A percentile compares a stretch with the other conserved stretches of the same genome.
phyloP scores from a whole-genome alignment of 2,329 filamentous ascomycete species.

The Penicillium fuscoglaucum region DNA sequence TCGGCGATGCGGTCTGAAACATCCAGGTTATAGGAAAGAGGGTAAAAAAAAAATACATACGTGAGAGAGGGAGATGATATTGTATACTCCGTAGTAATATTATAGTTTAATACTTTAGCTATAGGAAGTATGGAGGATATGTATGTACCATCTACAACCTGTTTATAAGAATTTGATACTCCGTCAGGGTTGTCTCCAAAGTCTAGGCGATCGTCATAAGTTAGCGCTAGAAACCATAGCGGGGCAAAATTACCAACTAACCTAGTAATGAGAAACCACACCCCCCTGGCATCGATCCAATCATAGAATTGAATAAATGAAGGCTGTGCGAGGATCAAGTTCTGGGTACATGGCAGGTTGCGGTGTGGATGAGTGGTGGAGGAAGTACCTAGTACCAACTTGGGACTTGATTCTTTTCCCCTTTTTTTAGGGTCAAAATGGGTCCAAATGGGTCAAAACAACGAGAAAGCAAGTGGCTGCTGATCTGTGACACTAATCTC shows the following conservation, averaged over 20 bases:
- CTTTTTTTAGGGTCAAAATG: conserved; percentile 14
- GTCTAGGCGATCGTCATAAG: conserved; percentile 2
- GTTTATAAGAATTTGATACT: neutral
- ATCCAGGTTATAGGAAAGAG: neutral
- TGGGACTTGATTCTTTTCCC: conserved; percentile 4
- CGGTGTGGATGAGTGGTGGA: conserved; percentile 4
- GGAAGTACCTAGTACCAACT: conserved; percentile 12
- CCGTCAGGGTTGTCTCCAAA: neutral
- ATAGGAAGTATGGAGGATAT: neutral
- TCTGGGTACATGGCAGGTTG: conserved; percentile 10
- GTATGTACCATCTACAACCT: neutral
- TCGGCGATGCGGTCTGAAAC: conserved; percentile 16
- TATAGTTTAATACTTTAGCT: neutral
- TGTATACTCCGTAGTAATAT: neutral
- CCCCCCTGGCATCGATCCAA: conserved; percentile 12
- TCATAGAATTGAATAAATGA: conserved; percentile 11
- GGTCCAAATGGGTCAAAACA: neutral
- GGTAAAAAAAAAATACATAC: no score
- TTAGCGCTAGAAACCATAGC: conserved; percentile 6
- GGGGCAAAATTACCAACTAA: conserved; percentile 10
- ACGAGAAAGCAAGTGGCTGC: conserved; percentile 3
- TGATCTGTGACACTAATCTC: conserved; percentile 42
- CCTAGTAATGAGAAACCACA: neutral
- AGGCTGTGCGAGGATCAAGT: conserved; percentile 15
- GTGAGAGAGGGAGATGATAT: neutral